phyloP scores from a whole-genome alignment of 2,329 filamentous ascomycete genomes.

The Fusarium sp. region DNA sequence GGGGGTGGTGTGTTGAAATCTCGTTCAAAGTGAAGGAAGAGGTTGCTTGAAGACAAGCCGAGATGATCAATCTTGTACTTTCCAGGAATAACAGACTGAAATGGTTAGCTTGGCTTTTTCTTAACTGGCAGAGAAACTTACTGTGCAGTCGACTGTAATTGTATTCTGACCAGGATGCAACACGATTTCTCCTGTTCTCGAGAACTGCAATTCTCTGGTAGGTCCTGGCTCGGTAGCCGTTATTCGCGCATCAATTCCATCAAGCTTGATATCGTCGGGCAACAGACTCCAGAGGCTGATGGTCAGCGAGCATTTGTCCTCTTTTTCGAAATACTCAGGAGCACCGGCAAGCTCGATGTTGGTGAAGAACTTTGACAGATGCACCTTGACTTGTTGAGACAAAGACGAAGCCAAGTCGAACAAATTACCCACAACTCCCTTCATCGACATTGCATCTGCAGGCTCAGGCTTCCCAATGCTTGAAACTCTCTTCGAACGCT shows the following conservation, averaged over 20 bases:
- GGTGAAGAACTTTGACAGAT: slow-evolving; percentile 79
- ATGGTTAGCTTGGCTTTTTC: slow-evolving; percentile 44
- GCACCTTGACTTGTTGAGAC: slow-evolving; percentile 71
- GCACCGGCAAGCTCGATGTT: slow-evolving; percentile 75
- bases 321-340: slow-evolving; percentile 75
- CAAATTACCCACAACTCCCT: slow-evolving; percentile 62
- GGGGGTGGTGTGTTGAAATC: slow-evolving; percentile 62
- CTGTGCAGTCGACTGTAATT: slow-evolving; percentile 53
- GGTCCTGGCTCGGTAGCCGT: slow-evolving; percentile 66
- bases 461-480: slow-evolving; percentile 27
- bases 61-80: slow-evolving; percentile 81
- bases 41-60: slow-evolving; percentile 71
- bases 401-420: slow-evolving; percentile 59
- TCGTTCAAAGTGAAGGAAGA: slow-evolving; percentile 74
- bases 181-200: slow-evolving; percentile 43
- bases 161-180: slow-evolving; percentile 63
- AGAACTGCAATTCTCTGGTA: slow-evolving; percentile 67
- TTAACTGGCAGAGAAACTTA: slow-evolving; percentile 39
- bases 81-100: slow-evolving; percentile 74
- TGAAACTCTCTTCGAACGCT: slow-evolving; percentile 48
- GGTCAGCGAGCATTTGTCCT: slow-evolving; percentile 79
- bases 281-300: slow-evolving; percentile 79
- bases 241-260: slow-evolving; percentile 73
- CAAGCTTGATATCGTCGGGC: slow-evolving; percentile 74
- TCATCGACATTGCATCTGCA: slow-evolving; percentile 55